Percentiles rank a stretch among this genome's conserved stretches.
Evolutionary conservation across 805 yeast species (phyloP).

Genomic region (Starmera dryadoides): DNA sequence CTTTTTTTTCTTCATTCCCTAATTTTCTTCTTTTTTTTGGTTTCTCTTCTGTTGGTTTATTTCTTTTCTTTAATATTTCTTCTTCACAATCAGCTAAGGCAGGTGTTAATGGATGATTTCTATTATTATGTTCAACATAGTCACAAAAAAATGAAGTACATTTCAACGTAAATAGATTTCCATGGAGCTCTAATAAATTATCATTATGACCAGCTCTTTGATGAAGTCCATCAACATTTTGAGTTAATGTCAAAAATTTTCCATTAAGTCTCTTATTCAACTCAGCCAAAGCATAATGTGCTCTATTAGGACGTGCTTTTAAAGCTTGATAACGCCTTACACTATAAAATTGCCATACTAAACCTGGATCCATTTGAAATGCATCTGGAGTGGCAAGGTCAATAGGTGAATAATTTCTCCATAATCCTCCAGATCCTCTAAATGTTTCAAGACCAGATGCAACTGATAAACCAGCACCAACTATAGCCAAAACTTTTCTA

Average conservation of each 20-base stretch:
- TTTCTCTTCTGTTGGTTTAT: constrained; percentile 5
- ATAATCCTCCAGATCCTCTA: constrained; percentile 64
- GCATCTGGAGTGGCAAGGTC: constrained; percentile 93
- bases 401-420: constrained; percentile 72
- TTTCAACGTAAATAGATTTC: constrained; percentile 61
- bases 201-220: constrained; percentile 54
- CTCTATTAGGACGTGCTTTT: constrained; percentile 62
- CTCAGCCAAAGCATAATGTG: constrained; percentile 64
- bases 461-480: constrained; percentile 81
- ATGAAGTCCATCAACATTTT: constrained; percentile 76
- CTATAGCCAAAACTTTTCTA: constrained; percentile 50
- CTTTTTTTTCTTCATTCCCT: constrained; percentile 5
- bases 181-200: constrained; percentile 67
- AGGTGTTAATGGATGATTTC: constrained; percentile 50
- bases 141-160: constrained; percentile 77
- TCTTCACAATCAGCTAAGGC: constrained; percentile 36
- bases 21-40: constrained; percentile 7
- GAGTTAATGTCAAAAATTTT: constrained; percentile 63
- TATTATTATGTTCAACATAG: constrained; percentile 45
- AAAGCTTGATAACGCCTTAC: constrained; percentile 61
- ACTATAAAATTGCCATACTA: constrained; percentile 87
- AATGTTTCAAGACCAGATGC: constrained; percentile 73
- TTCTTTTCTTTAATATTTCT: constrained; percentile 21
- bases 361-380: constrained; percentile 70
- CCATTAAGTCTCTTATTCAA: constrained; percentile 36